Percentiles rank a stretch among this genome's conserved stretches.
phyloP scores from a whole-genome alignment of 2,329 filamentous ascomycete species.

The Clarireedia paspali region DNA sequence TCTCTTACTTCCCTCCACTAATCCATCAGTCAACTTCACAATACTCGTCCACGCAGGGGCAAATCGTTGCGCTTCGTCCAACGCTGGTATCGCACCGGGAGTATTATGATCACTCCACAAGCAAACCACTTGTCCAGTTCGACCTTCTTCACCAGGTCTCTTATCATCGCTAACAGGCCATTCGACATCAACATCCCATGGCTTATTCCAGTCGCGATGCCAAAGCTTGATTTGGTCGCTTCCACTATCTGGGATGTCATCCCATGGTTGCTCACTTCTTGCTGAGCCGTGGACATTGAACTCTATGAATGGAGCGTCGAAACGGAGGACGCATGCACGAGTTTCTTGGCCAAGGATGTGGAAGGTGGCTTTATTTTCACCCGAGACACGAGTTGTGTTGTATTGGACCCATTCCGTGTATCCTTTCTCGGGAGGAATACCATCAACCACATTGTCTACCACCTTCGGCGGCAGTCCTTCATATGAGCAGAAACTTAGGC shows the following conservation, averaged over 20 bases:
- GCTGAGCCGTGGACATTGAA: slow-evolving; percentile 57
- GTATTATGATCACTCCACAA: slow-evolving; percentile 82
- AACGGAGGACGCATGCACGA: slow-evolving; percentile 66
- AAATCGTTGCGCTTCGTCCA: slow-evolving; percentile 71
- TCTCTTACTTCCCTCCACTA: slow-evolving; percentile 59
- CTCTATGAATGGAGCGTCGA: slow-evolving; percentile 57
- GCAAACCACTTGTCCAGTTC: slow-evolving; percentile 66
- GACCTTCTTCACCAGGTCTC: slow-evolving; percentile 29
- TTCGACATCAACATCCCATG: slow-evolving; percentile 64
- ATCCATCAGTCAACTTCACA: slow-evolving; percentile 66
- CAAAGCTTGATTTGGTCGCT: slow-evolving; percentile 68
- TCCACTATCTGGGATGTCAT: slow-evolving; percentile 53
- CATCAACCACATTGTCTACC: slow-evolving; percentile 37
- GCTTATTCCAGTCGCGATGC: slow-evolving; percentile 69
- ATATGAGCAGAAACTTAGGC: slow-evolving; percentile 63
- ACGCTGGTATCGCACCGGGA: slow-evolving; percentile 65
- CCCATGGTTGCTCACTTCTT: slow-evolving; percentile 52
- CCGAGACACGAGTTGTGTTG: slow-evolving; percentile 43
- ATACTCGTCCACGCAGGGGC: slow-evolving; percentile 73
- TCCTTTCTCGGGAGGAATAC: slow-evolving; percentile 34
- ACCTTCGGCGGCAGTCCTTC: slow-evolving; percentile 60
- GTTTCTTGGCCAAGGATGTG: slow-evolving; percentile 66
- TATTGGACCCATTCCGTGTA: slow-evolving; percentile 58
- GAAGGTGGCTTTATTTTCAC: slow-evolving; percentile 49
- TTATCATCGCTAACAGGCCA: slow-evolving; percentile 39